Evolutionary conservation across 306 rosid species (phyloP).

Genomic region (Carpinus fangiana): DNA sequence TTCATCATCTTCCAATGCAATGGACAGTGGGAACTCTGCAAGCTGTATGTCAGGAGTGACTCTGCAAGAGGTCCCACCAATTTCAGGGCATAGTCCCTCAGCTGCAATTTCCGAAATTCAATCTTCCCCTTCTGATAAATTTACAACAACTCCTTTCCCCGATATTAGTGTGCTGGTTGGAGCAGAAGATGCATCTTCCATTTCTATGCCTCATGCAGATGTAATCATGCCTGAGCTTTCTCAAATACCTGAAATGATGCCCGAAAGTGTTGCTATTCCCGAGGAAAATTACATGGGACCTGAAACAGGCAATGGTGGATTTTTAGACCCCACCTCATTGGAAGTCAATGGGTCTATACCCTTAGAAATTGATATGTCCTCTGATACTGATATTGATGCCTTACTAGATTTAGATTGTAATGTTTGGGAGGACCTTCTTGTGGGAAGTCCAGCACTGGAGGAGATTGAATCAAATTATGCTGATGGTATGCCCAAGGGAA

Average conservation of each 20-base stretch:
- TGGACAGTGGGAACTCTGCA: slow-evolving; percentile 65
- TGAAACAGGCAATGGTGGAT: slow-evolving; percentile 49
- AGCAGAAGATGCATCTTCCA: slow-evolving; percentile 42
- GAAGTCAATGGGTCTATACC: slow-evolving; percentile 50
- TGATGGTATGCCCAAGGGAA: slow-evolving; percentile 36
- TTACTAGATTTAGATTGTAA: slow-evolving; percentile 53
- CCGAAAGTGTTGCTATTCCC: slow-evolving; percentile 50
- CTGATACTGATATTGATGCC: slow-evolving; percentile 71
- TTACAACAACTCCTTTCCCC: slow-evolving; percentile 35
- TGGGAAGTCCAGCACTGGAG: slow-evolving; percentile 51
- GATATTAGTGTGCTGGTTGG: slow-evolving; percentile 45
- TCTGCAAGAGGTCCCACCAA: slow-evolving; percentile 78
- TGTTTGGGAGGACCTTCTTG: slow-evolving; percentile 60
- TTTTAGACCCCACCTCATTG: slow-evolving; percentile 45
- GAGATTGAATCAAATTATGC: slow-evolving; percentile 48
- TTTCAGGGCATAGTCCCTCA: slow-evolving; percentile 46
- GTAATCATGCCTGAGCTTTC: slow-evolving; percentile 67
- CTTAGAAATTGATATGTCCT: slow-evolving; percentile 56
- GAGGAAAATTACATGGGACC: slow-evolving; percentile 49
- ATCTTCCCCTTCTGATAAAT: slow-evolving; percentile 55
- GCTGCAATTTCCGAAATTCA: slow-evolving; percentile 47
- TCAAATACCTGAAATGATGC: slow-evolving; percentile 49
- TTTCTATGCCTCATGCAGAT: slow-evolving; percentile 52
- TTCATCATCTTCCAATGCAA: slow-evolving; percentile 48
- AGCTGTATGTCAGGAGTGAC: slow-evolving; percentile 64